Conservation (phyloP, 2,329 filamentous ascomycete genomes). For the Simplicillium sp. region DNA sequence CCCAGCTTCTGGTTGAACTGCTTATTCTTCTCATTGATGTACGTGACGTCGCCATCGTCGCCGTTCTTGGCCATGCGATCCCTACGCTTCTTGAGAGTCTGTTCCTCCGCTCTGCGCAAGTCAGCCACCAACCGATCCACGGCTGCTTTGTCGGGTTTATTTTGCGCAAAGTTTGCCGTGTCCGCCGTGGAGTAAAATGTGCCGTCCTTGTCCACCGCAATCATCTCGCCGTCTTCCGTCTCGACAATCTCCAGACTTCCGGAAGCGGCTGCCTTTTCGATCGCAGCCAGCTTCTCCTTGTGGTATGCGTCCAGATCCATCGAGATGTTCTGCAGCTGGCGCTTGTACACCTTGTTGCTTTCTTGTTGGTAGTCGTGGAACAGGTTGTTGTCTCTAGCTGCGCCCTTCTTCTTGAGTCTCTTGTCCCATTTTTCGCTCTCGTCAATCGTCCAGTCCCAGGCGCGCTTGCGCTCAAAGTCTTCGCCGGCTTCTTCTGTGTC, state of each 20-base stretch:
- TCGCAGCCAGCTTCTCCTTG: slow-evolving; percentile 71
- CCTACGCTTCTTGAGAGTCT: slow-evolving; percentile 73
- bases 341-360: slow-evolving; percentile 86
- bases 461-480: slow-evolving; percentile 94
- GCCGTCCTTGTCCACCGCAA: slow-evolving; percentile 86
- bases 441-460: slow-evolving; percentile 97
- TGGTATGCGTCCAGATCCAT: slow-evolving; percentile 80
- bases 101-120: slow-evolving; percentile 79
- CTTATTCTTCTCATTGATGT: slow-evolving; percentile 99
- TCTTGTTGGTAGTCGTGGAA: slow-evolving; percentile 87
- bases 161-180: slow-evolving; percentile 69
- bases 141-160: slow-evolving; percentile 77
- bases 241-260: slow-evolving; percentile 90
- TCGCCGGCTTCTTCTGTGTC: slow-evolving; percentile 77
- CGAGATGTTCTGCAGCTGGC: slow-evolving; percentile 69
- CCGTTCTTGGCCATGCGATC: slow-evolving; percentile 70
- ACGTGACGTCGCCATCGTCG: slow-evolving; percentile 86
- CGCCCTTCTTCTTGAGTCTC: slow-evolving; percentile 75
- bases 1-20: slow-evolving; percentile 98
- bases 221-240: slow-evolving; percentile 87
- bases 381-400: slow-evolving; percentile 72
- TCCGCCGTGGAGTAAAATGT: slow-evolving; percentile 86
- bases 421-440: slow-evolving; percentile 93
- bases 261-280: slow-evolving; percentile 74
- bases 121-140: slow-evolving; percentile 83